These are phyloP conservation scores for Candida ortonii DNA, from an alignment of 805 yeast genomes.

Conservation along the genomic window DNA sequence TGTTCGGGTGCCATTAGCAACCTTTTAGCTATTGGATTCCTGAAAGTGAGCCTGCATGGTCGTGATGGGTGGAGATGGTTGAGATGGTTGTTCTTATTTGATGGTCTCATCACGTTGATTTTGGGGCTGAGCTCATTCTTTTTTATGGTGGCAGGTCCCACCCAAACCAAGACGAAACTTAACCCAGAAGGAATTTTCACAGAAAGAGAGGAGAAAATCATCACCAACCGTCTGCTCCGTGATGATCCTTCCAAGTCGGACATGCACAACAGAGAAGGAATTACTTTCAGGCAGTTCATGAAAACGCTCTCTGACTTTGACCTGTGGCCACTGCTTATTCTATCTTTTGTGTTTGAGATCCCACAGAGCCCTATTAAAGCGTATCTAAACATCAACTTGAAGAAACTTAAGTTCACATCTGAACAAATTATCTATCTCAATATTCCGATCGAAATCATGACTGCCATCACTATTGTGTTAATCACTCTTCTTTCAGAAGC, in stretches of 20 bases:
- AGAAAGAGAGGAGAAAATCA: slow-evolving; percentile 38
- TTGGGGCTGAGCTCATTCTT: slow-evolving; percentile 47
- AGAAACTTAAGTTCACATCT: slow-evolving; percentile 45
- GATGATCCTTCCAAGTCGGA: slow-evolving; percentile 50
- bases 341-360: slow-evolving; percentile 40
- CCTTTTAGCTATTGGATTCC: slow-evolving; percentile 48
- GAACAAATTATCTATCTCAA: slow-evolving; percentile 46
- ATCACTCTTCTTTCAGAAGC: slow-evolving; percentile 35
- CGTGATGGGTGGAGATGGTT: slow-evolving; percentile 39
- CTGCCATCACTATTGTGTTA: slow-evolving; percentile 31
- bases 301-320: slow-evolving; percentile 44
- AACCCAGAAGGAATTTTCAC: slow-evolving; percentile 47
- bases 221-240: slow-evolving; percentile 39
- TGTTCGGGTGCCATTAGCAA: slow-evolving; percentile 43
- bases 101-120: slow-evolving; percentile 26
- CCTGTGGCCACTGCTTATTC: slow-evolving; percentile 46
- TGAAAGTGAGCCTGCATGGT: slow-evolving; percentile 30
- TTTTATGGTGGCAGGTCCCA: slow-evolving; percentile 55
- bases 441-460: slow-evolving; percentile 42
- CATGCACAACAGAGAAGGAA: slow-evolving; percentile 53
- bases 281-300: slow-evolving; percentile 37
- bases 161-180: slow-evolving; percentile 49
- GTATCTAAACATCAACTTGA: slow-evolving; percentile 46
- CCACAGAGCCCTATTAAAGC: slow-evolving; percentile 33
- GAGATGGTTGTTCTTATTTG: slow-evolving; percentile 37